These are phyloP conservation scores for Auriscalpium vulgare DNA, from an alignment of 768 basidiomycete species.

Conservation along the genomic window DNA sequence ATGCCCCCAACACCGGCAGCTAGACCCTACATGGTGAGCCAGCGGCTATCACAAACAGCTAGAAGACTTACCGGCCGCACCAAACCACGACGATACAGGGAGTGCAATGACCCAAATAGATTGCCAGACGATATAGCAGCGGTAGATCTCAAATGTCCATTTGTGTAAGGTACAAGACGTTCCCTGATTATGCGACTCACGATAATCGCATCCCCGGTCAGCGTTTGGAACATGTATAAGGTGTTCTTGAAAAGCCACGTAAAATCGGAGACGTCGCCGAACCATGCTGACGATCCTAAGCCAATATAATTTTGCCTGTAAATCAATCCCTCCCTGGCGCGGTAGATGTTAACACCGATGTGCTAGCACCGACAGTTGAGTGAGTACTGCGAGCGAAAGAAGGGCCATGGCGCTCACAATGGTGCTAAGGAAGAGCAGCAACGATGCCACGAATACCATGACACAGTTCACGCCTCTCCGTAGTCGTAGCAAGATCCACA, in stretches of 20 bases:
- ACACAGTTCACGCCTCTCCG: not conserved
- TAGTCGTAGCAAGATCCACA: not conserved
- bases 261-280: not conserved
- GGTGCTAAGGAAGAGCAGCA: not conserved
- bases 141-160: slow-evolving; percentile 14
- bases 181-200: not conserved
- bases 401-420: not conserved
- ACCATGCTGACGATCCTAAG: not conserved
- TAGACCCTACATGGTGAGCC: not conserved
- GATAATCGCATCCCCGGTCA: slow-evolving; percentile 2
- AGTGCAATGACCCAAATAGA: slow-evolving; percentile 6
- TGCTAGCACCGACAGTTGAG: not conserved
- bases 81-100: slow-evolving; percentile 15
- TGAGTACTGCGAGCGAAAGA: not conserved
- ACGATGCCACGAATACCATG: not conserved
- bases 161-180: not conserved
- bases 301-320: not conserved
- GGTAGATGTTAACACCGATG: not conserved
- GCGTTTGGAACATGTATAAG: not conserved
- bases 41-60: not conserved
- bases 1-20: slow-evolving; percentile 14
- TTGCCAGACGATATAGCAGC: slow-evolving; percentile 20
- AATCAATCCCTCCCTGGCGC: not conserved
- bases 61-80: slow-evolving; percentile 9
- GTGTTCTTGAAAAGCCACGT: not conserved